Percentiles rank a stretch among this genome's conserved stretches.
Conservation (phyloP, 2,329 filamentous ascomycete genomes). For the Alternaria triticimaculans region DNA sequence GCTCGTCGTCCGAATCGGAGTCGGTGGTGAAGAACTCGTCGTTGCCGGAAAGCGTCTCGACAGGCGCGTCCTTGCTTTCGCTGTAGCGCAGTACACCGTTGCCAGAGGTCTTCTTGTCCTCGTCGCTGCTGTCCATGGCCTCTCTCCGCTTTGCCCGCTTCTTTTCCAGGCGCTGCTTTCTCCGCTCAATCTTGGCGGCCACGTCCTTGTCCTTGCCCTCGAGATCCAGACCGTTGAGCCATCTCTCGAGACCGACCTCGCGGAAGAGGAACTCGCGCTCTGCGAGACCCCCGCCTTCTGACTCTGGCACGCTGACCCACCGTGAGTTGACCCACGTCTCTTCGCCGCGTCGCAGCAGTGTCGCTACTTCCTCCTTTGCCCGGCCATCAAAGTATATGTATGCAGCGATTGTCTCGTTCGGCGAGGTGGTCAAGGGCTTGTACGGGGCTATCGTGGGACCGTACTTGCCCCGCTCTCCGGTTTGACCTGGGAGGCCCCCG, state of each 20-base stretch:
- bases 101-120: slow-evolving; percentile 46
- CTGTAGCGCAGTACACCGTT: slow-evolving; percentile 79
- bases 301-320: slow-evolving; percentile 93
- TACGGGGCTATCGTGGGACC: slow-evolving; percentile 76
- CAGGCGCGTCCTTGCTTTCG: slow-evolving; percentile 73
- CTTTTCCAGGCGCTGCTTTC: slow-evolving; percentile 76
- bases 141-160: slow-evolving; percentile 79
- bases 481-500: slow-evolving; percentile 68
- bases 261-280: slow-evolving; percentile 97
- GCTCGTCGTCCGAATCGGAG: slow-evolving; percentile 79
- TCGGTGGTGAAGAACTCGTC: slow-evolving; percentile 69
- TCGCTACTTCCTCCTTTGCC: slow-evolving; percentile 95
- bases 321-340: slow-evolving; percentile 99
- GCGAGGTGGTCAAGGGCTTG: slow-evolving; percentile 87
- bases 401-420: slow-evolving; percentile 95
- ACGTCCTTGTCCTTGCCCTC: slow-evolving; percentile 78
- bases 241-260: slow-evolving; percentile 93
- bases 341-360: slow-evolving; percentile 86
- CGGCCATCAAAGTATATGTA: slow-evolving; percentile 99
- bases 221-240: slow-evolving; percentile 96
- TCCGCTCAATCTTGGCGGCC: slow-evolving; percentile 75
- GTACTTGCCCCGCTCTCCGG: slow-evolving; percentile 59
- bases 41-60: slow-evolving; percentile 76
- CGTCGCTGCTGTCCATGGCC: slow-evolving; percentile 57
- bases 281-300: slow-evolving; percentile 90